phyloP scores from a whole-genome alignment of 2,329 filamentous ascomycete species.

The Neonectria ditissima region DNA sequence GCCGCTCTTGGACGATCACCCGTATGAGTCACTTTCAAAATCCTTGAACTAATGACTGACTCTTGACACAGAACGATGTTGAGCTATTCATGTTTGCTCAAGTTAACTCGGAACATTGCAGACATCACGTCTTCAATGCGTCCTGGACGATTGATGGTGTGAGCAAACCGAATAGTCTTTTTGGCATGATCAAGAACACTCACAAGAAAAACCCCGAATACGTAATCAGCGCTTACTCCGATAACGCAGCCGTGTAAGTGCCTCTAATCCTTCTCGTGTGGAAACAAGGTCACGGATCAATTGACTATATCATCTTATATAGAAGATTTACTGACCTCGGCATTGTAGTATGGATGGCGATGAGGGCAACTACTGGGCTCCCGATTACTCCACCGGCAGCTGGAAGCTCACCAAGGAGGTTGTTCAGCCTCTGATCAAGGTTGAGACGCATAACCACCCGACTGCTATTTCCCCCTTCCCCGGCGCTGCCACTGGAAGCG shows the following conservation, averaged over 20 bases:
- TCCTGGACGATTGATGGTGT: constrained; percentile 94
- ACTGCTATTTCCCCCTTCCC: constrained; percentile 94
- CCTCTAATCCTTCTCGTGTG: neutral
- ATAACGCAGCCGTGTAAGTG: constrained; percentile 87
- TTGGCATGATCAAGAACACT: constrained; percentile 97
- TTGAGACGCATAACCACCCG: constrained; percentile 98
- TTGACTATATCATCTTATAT: neutral
- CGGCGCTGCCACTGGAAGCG: constrained; percentile 93
- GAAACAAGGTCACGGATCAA: neutral
- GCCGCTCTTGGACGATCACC: constrained; percentile 64
- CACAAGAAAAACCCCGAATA: constrained; percentile 83
- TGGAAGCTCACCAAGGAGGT: constrained; percentile 90
- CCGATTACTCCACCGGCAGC: constrained; percentile 84
- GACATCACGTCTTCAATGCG: constrained; percentile 93
- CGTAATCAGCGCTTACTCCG: constrained; percentile 96
- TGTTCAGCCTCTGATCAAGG: constrained; percentile 90
- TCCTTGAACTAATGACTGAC: constrained; percentile 36
- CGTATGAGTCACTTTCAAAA: constrained; percentile 53
- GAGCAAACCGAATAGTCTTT: constrained; percentile 82
- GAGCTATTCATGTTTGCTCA: constrained; percentile 99
- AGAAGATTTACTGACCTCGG: constrained; percentile 11
- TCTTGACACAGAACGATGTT: constrained; percentile 72
- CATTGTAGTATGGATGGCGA: constrained; percentile 51
- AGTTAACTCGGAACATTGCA: constrained; percentile 96
- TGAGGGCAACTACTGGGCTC: constrained; percentile 76